Percentiles rank a stretch among this genome's conserved stretches.
These are phyloP conservation scores for Daldinia sp. DNA, from an alignment of 2,329 filamentous ascomycete genomes.

Conservation along the genomic window DNA sequence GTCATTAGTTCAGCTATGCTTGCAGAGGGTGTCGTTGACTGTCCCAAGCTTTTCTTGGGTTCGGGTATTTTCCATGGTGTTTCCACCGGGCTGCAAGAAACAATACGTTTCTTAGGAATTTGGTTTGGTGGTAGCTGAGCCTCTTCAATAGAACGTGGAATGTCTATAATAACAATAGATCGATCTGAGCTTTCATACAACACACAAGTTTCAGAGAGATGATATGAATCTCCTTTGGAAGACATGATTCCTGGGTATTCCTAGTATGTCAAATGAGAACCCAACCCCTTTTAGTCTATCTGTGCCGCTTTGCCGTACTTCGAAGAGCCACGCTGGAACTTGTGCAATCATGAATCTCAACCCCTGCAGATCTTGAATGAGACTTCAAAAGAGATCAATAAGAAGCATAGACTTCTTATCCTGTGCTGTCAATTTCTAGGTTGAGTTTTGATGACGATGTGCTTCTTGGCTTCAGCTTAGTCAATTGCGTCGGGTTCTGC, in stretches of 20 bases:
- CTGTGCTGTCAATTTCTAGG: slow-evolving; percentile 14
- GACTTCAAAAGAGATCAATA: slow-evolving; percentile 3
- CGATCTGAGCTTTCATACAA: slow-evolving; percentile 65
- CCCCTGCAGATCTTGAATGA: slow-evolving; percentile 1
- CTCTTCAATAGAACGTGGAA: slow-evolving; percentile 76
- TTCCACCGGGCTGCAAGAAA: slow-evolving; percentile 60
- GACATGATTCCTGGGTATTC: slow-evolving; percentile 26
- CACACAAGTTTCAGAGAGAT: slow-evolving; percentile 54
- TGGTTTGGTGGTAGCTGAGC: slow-evolving; percentile 66
- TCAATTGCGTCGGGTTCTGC: slow-evolving; percentile 35
- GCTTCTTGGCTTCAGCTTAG: slow-evolving; percentile 19
- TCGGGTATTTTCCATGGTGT: slow-evolving; percentile 66
- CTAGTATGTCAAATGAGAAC: slow-evolving; percentile 1
- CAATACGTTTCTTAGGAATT: slow-evolving; percentile 56
- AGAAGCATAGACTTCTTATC: slow-evolving; percentile 18
- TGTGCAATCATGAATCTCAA: slow-evolving; percentile 7
- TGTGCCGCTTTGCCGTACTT: slow-evolving; percentile 9
- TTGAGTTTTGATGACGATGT: slow-evolving; percentile 25
- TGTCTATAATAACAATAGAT: slow-evolving; percentile 72
- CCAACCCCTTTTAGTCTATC: slow-evolving; percentile 1
- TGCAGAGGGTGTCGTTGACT: slow-evolving; percentile 55
- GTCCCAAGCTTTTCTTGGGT: slow-evolving; percentile 58
- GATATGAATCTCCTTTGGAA: background rate
- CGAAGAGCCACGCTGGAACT: background rate
- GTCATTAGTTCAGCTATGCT: slow-evolving; percentile 68